These are phyloP conservation scores for Tillandsia leiboldiana DNA, from an alignment of 176 grass and related monocot genomes.

Conservation along the genomic window DNA sequence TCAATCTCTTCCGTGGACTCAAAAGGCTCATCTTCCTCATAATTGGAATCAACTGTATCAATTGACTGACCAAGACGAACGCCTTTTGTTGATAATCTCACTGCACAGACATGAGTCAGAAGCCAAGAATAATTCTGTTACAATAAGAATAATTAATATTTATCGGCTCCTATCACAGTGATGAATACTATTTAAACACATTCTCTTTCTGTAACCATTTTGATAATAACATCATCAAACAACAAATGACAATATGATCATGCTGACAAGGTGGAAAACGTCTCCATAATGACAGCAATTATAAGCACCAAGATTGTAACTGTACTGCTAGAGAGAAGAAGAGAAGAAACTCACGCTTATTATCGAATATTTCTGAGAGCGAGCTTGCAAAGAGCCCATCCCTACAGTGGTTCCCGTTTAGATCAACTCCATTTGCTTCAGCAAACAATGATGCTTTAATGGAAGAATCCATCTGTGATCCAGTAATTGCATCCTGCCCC, in stretches of 20 bases:
- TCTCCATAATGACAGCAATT: not conserved
- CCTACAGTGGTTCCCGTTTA: constrained; percentile 42
- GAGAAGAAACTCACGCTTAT: constrained; percentile 46
- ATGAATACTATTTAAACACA: not conserved
- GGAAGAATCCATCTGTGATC: constrained; percentile 36
- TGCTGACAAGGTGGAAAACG: not conserved
- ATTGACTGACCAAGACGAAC: constrained; percentile 28
- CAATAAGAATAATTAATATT: not conserved
- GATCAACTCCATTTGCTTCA: constrained; percentile 24
- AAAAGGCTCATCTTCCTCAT: constrained; percentile 63
- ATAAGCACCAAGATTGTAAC: not conserved
- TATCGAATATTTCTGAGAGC: constrained; percentile 59
- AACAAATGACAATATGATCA: not conserved
- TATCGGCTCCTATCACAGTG: not conserved
- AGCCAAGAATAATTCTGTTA: too few species aligned
- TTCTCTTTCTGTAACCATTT: not conserved
- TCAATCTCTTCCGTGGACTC: constrained; percentile 67
- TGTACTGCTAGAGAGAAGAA: constrained; percentile 13
- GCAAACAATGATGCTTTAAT: constrained; percentile 32
- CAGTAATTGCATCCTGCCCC: constrained; percentile 36
- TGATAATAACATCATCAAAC: not conserved
- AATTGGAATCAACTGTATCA: constrained; percentile 35
- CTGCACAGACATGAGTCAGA: constrained; percentile 25
- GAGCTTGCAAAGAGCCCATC: constrained; percentile 70
- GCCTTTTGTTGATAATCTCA: constrained; percentile 50